Conservation (phyloP, 768 basidiomycete genomes). For the Serendipita indica region DNA sequence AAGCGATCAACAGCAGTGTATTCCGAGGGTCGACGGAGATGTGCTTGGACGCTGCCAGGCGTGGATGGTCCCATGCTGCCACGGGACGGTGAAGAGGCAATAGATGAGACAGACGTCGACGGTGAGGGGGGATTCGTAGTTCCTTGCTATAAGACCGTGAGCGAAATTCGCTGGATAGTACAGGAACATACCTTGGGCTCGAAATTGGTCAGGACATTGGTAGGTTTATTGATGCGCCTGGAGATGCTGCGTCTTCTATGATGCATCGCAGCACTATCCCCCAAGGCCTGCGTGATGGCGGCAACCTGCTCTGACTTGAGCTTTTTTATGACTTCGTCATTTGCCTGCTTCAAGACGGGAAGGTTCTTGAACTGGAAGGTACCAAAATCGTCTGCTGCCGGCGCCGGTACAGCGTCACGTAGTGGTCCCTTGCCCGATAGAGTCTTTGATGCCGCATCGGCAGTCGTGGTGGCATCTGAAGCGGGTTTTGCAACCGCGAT, state of each 20-base stretch:
- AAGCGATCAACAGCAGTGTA: slow-evolving; percentile 77
- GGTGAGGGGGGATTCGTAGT: slow-evolving; percentile 79
- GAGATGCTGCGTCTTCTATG: slow-evolving; percentile 68
- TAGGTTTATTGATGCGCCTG: slow-evolving; percentile 64
- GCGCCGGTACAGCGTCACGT: slow-evolving; percentile 21
- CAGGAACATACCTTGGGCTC: slow-evolving; percentile 28
- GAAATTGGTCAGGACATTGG: slow-evolving; percentile 55
- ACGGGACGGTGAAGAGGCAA: slow-evolving; percentile 78
- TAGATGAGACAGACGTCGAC: slow-evolving; percentile 79
- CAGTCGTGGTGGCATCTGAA: slow-evolving; percentile 21
- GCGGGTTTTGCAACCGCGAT: slow-evolving; percentile 30
- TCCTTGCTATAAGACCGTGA: slow-evolving; percentile 25
- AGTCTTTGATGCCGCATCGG: slow-evolving; percentile 18
- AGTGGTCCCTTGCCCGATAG: slow-evolving; percentile 11
- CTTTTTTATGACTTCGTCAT: slow-evolving; percentile 95
- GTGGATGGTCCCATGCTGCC: slow-evolving; percentile 51
- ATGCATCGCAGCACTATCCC: slow-evolving; percentile 12
- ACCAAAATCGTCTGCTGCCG: slow-evolving; percentile 81
- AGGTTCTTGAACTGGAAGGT: slow-evolving; percentile 98
- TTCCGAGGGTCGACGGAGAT: slow-evolving; percentile 79
- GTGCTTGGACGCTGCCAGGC: slow-evolving; percentile 44
- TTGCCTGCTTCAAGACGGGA: slow-evolving; percentile 89
- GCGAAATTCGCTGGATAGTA: slow-evolving; percentile 1
- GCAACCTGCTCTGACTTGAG: slow-evolving; percentile 80
- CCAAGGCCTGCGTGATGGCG: slow-evolving; percentile 55